Conservation (phyloP, 2,329 filamentous ascomycete genomes). For the Fusarium sp. region DNA sequence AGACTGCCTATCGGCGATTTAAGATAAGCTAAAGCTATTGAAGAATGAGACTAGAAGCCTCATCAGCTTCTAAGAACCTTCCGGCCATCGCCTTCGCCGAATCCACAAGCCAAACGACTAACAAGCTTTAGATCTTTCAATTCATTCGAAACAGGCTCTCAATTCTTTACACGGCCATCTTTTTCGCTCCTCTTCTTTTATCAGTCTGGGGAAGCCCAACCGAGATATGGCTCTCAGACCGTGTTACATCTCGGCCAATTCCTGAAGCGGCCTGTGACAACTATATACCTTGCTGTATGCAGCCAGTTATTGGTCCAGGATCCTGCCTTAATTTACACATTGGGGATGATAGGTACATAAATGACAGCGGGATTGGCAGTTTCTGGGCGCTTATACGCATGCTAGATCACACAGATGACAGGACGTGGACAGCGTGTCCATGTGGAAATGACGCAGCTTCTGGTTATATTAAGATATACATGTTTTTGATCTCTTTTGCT, state of each 20-base stretch:
- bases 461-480: not conserved
- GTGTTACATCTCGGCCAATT: slow-evolving; percentile 13
- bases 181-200: not conserved
- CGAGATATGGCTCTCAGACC: not conserved
- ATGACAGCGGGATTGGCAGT: not conserved
- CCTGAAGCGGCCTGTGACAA: not conserved
- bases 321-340: not conserved
- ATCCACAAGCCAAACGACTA: slow-evolving; percentile 12
- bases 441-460: not conserved
- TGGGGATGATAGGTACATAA: slow-evolving; percentile 1
- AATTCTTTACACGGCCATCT: not conserved
- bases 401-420: not conserved
- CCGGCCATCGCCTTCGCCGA: slow-evolving; percentile 25
- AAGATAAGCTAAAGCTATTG: not conserved
- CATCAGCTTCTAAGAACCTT: slow-evolving; percentile 1
- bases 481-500: not conserved
- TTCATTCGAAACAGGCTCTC: not conserved
- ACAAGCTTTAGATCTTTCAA: not conserved
- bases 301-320: not conserved
- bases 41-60: slow-evolving; percentile 11
- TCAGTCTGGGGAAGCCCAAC: slow-evolving; percentile 8
- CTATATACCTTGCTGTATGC: not conserved
- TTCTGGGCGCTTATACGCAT: not conserved
- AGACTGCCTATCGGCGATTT: not conserved
- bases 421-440: not conserved